A percentile compares a stretch with the other conserved stretches of the same genome.
phyloP scores from a whole-genome alignment of 2,329 filamentous ascomycete genomes.

The Xylariaceae sp. region DNA sequence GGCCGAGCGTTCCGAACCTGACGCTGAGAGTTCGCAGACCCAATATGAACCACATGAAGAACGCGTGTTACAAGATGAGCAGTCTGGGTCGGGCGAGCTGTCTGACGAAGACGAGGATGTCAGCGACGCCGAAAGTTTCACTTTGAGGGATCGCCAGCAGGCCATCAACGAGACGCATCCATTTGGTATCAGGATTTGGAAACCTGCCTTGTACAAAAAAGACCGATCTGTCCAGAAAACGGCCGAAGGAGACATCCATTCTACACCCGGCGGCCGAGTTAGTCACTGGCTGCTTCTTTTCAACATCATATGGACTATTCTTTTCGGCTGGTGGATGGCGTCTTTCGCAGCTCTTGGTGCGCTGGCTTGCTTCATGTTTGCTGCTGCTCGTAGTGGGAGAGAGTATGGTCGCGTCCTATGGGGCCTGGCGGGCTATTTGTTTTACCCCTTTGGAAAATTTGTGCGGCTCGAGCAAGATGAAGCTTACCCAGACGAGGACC shows the following conservation, averaged over 20 bases:
- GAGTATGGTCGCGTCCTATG: slow-evolving; percentile 84
- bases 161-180: slow-evolving; percentile 99
- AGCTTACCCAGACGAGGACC: slow-evolving; percentile 88
- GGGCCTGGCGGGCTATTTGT: slow-evolving; percentile 79
- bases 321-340: slow-evolving; percentile 96
- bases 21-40: slow-evolving; percentile 27
- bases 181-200: slow-evolving; percentile 98
- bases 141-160: slow-evolving; percentile 90
- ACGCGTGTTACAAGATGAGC: slow-evolving; percentile 16
- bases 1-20: slow-evolving; percentile 25
- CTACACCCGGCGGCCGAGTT: slow-evolving; percentile 81
- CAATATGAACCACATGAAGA: slow-evolving; percentile 33
- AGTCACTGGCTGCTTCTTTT: slow-evolving; percentile 80
- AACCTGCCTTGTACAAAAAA: slow-evolving; percentile 97
- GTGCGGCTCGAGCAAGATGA: slow-evolving; percentile 92
- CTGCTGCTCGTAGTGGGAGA: slow-evolving; percentile 71
- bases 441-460: slow-evolving; percentile 97
- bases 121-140: slow-evolving; percentile 96
- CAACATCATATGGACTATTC: slow-evolving; percentile 84
- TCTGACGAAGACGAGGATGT: slow-evolving; percentile 59
- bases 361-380: slow-evolving; percentile 72
- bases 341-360: slow-evolving; percentile 70
- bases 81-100: slow-evolving; percentile 24
- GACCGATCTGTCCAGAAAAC: slow-evolving; percentile 92
- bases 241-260: slow-evolving; percentile 95